These are phyloP conservation scores for Ophiosphaerella narmari DNA, from an alignment of 2,329 filamentous ascomycete species.

Conservation along the genomic window DNA sequence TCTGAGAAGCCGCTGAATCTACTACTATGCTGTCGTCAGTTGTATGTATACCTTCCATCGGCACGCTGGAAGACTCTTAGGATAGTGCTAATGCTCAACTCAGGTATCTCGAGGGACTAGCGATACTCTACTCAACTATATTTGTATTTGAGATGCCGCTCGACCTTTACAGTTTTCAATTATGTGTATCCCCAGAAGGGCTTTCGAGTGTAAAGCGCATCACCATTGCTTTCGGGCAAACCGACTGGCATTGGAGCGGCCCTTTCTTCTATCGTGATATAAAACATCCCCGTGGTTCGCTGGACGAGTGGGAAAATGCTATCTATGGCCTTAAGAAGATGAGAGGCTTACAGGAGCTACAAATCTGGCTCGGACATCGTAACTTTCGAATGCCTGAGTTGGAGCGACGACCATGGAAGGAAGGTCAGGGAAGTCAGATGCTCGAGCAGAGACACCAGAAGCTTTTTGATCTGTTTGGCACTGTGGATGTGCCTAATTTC, in stretches of 20 bases:
- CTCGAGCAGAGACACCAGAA: conserved; percentile 10
- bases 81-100: background rate
- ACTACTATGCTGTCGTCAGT: conserved; percentile 11
- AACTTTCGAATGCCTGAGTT: conserved; percentile 5
- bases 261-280: conserved; percentile 2
- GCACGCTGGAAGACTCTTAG: conserved; percentile 3
- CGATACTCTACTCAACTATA: conserved; percentile 13
- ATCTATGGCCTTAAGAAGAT: conserved; percentile 7
- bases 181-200: conserved; percentile 10
- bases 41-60: conserved; percentile 7
- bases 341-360: conserved; percentile 8
- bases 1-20: conserved; percentile 8
- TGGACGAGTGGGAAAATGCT: conserved; percentile 5
- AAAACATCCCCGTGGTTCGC: background rate
- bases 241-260: conserved; percentile 2
- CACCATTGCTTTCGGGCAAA: conserved; percentile 9
- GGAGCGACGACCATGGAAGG: conserved; percentile 10
- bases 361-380: conserved; percentile 6
- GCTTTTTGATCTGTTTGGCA: conserved; percentile 11
- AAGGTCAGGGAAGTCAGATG: conserved; percentile 2
- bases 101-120: conserved; percentile 9
- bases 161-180: conserved; percentile 10
- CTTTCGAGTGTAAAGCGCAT: conserved; percentile 8
- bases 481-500: conserved; percentile 8
- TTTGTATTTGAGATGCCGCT: conserved; percentile 10